Evolutionary conservation across 1,284 basidiomycete species (phyloP).

Genomic region (Pyrrhoderma noxium): DNA sequence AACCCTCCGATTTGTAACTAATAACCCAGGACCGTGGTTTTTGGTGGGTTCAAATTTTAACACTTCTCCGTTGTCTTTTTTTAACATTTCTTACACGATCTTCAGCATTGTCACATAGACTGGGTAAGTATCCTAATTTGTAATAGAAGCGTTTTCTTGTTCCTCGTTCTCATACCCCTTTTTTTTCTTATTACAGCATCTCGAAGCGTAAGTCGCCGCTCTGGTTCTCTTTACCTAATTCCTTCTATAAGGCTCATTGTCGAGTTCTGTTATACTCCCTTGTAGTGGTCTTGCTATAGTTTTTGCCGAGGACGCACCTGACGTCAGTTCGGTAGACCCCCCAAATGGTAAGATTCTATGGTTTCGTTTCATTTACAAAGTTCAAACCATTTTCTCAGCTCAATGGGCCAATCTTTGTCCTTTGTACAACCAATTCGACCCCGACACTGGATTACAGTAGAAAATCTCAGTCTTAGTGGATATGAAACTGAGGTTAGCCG

Average conservation of each 20-base stretch:
- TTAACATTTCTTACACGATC: too few species aligned
- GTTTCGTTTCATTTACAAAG: neutral
- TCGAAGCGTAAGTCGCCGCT: conserved; percentile 13
- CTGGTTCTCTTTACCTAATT: too few species aligned
- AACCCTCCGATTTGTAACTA: conserved; percentile 15
- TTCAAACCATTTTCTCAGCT: neutral
- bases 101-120: conserved; percentile 16
- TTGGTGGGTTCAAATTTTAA: neutral
- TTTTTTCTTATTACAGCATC: conserved; percentile 11
- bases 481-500: too few species aligned
- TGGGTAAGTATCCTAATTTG: neutral
- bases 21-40: conserved; percentile 17
- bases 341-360: conserved; percentile 6
- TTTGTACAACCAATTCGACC: conserved; percentile 9
- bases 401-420: conserved; percentile 16
- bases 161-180: too few species aligned
- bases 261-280: too few species aligned
- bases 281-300: conserved; percentile 15
- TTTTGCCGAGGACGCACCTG: conserved; percentile 15
- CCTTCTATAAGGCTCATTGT: too few species aligned
- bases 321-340: conserved; percentile 7
- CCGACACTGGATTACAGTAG: conserved; percentile 7
- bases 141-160: too few species aligned
- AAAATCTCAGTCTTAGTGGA: neutral
- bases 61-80: too few species aligned